Percentiles rank a stretch among this genome's conserved stretches.
Evolutionary conservation across 2,329 filamentous ascomycete species (phyloP).

Genomic region (Fusarium neocosmosporiellum): DNA sequence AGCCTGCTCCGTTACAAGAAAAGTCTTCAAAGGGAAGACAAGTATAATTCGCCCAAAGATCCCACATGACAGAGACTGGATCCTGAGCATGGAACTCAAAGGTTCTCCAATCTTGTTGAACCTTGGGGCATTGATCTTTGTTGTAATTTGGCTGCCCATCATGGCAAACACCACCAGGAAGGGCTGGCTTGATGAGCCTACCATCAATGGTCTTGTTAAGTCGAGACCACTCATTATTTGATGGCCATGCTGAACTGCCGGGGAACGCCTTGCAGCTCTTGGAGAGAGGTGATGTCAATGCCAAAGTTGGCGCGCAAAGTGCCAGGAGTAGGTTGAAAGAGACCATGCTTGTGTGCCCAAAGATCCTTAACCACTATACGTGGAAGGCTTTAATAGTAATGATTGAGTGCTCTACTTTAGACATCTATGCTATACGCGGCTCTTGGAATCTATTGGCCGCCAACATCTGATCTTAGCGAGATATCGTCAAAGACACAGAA

Average conservation of each 20-base stretch:
- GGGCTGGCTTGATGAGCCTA: neutral
- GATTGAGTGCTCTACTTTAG: neutral
- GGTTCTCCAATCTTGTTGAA: conserved; percentile 11
- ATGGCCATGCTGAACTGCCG: neutral
- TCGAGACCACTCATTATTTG: neutral
- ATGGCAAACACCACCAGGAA: conserved; percentile 9
- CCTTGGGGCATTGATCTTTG: conserved; percentile 7
- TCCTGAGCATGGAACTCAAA: conserved; percentile 21
- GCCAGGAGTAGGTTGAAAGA: neutral
- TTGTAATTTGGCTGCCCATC: conserved; percentile 9
- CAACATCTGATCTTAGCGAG: neutral
- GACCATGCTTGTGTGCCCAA: neutral
- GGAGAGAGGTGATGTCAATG: neutral
- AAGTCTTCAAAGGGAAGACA: conserved; percentile 53
- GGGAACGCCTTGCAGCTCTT: conserved; percentile 12
- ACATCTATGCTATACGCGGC: neutral
- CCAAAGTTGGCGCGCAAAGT: conserved; percentile 2
- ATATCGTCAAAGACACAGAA: neutral
- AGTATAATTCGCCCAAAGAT: conserved; percentile 59
- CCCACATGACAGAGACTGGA: conserved; percentile 30
- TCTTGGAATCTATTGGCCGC: neutral
- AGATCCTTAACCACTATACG: neutral
- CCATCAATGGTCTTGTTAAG: conserved; percentile 5
- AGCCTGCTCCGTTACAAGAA: conserved; percentile 45
- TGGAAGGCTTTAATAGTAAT: neutral